Evolutionary conservation across 2,329 filamentous ascomycete species (phyloP).

Genomic region (Xylaria sp.): DNA sequence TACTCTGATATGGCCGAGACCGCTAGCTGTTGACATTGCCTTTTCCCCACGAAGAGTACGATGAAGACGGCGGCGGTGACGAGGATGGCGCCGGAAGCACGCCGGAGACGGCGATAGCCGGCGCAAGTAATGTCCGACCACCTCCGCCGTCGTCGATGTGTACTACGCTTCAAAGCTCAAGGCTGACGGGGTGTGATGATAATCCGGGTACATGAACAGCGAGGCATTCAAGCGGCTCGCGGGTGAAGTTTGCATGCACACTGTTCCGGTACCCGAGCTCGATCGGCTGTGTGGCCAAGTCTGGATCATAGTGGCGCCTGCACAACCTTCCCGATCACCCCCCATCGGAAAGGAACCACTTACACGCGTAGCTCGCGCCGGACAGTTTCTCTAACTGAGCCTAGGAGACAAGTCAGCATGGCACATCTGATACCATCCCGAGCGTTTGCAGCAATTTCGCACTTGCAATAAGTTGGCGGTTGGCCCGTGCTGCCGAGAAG

Average conservation of each 20-base stretch:
- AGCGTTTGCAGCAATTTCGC: constrained; percentile 17
- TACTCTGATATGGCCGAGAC: constrained; percentile 22
- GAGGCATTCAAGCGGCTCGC: constrained; percentile 21
- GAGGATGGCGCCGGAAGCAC: not conserved
- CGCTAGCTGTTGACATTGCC: not conserved
- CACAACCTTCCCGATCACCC: constrained; percentile 38
- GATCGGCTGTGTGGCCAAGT: constrained; percentile 35
- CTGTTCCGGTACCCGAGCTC: constrained; percentile 33
- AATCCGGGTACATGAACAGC: constrained; percentile 17
- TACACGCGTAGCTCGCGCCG: constrained; percentile 32
- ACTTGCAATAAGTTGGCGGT: constrained; percentile 13
- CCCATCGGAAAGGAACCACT: constrained; percentile 41
- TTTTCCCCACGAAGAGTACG: not conserved
- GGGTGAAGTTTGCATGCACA: constrained; percentile 28
- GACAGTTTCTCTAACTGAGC: constrained; percentile 24
- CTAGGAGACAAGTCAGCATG: constrained; percentile 28
- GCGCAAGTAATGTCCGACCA: not conserved
- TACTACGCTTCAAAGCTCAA: not conserved
- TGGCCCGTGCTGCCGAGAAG: constrained; percentile 19
- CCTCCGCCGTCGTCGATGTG: not conserved
- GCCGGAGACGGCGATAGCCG: not conserved
- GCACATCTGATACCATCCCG: constrained; percentile 22
- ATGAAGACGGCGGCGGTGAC: not conserved
- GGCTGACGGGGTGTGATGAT: constrained; percentile 1
- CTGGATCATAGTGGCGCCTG: constrained; percentile 42